A percentile compares a stretch with the other conserved stretches of the same genome.
These are phyloP conservation scores for Flaveria brownii DNA, from an alignment of 129 eudicot species.

Conservation along the genomic window DNA sequence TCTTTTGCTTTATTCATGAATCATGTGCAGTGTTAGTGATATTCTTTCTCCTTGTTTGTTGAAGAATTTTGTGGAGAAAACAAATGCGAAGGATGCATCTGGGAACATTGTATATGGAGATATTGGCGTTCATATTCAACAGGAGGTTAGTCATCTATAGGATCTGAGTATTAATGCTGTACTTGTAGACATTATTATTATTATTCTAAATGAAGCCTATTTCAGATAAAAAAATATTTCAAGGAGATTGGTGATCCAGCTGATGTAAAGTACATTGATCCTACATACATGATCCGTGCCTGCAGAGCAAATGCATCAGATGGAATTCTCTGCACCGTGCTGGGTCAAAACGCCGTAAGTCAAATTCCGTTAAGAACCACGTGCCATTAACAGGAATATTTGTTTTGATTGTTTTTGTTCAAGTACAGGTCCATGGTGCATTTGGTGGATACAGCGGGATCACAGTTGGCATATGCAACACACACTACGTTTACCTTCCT, in stretches of 20 bases:
- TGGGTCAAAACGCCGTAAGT: conserved; percentile 99
- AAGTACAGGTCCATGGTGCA: conserved; percentile 95
- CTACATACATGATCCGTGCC: conserved; percentile 99
- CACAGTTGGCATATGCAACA: conserved; percentile 95
- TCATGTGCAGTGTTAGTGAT: background rate
- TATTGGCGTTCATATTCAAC: conserved; percentile 91
- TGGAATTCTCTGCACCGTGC: conserved; percentile 94
- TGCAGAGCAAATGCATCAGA: conserved; percentile 99
- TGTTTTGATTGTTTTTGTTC: conserved; percentile 13
- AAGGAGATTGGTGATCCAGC: conserved; percentile 83
- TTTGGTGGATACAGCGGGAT: conserved; percentile 98
- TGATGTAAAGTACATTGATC: conserved; percentile 97
- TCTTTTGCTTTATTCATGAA: background rate
- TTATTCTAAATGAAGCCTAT: conserved; percentile 4
- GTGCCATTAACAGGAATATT: background rate
- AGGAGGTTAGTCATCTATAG: conserved; percentile 58
- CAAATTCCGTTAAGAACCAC: background rate
- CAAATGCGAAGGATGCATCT: conserved; percentile 94
- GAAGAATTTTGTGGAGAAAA: conserved; percentile 77
- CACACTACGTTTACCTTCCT: conserved; percentile 95
- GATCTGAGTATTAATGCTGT: background rate
- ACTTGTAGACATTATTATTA: background rate
- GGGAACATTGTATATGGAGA: conserved; percentile 85
- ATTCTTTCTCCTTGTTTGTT: conserved; percentile 14
- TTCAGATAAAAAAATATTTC: conserved; percentile 75